Evolutionary conservation across 257 asterid species (phyloP).

Genomic region (Solanum clarkiae): DNA sequence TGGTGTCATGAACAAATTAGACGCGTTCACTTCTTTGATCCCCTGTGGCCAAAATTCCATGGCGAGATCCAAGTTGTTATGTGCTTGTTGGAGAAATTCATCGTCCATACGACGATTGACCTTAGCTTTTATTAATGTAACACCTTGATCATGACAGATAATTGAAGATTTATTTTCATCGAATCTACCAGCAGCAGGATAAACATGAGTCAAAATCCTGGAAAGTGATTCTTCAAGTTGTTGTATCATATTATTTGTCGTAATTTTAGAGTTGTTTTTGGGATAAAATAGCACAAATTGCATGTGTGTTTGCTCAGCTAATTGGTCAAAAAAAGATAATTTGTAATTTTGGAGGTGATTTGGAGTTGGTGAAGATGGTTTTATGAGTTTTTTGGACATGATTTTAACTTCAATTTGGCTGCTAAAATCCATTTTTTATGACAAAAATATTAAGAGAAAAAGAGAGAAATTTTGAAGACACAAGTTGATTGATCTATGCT

Average conservation of each 20-base stretch:
- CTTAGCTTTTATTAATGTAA: slow-evolving; percentile 11
- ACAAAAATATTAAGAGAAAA: neutral
- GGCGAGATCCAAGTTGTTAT: neutral
- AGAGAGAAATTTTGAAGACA: neutral
- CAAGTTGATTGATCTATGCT: neutral
- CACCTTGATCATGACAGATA: slow-evolving; percentile 23
- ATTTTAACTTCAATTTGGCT: neutral
- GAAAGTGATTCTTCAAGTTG: slow-evolving; percentile 15
- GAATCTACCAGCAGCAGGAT: slow-evolving; percentile 17
- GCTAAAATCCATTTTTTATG: neutral
- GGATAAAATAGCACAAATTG: slow-evolving; percentile 22
- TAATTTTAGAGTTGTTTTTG: neutral
- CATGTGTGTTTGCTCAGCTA: neutral
- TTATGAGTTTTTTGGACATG: slow-evolving; percentile 1
- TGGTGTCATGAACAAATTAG: neutral
- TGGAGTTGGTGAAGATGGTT: slow-evolving; percentile 8
- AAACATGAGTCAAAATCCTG: neutral
- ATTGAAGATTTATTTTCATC: neutral
- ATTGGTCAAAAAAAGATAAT: slow-evolving; percentile 27
- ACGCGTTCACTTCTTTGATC: too few relatives aligned
- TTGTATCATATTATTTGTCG: neutral
- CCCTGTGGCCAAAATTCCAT: neutral
- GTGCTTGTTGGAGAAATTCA: neutral
- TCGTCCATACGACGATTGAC: neutral
- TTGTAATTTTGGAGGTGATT: slow-evolving; percentile 3